Percentiles rank a stretch among this genome's conserved stretches.
Evolutionary conservation across 2,329 filamentous ascomycete species (phyloP).

Genomic region (Drechslerella coelobrocha): DNA sequence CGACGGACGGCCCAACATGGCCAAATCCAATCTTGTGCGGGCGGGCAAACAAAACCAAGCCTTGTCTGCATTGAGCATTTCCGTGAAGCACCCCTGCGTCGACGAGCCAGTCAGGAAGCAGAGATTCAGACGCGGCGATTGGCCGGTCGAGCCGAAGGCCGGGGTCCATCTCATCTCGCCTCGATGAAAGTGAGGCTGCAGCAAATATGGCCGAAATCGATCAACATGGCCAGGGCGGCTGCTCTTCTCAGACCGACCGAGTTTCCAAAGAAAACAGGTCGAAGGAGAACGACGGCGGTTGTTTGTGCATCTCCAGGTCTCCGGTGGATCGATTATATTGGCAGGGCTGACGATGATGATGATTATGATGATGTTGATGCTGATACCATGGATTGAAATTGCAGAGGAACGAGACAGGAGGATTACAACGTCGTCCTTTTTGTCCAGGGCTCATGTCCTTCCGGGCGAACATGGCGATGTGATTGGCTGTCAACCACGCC

Average conservation of each 20-base stretch:
- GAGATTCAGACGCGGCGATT: conserved; percentile 25
- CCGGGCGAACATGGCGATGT: no score
- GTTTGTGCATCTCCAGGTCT: not conserved
- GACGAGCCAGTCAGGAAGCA: conserved; percentile 28
- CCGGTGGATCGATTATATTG: no score
- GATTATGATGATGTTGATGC: conserved; percentile 9
- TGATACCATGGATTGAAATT: no score
- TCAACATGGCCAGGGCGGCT: no score
- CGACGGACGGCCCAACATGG: conserved; percentile 10
- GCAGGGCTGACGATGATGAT: not conserved
- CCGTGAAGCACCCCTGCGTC: conserved; percentile 34
- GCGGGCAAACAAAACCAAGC: conserved; percentile 1
- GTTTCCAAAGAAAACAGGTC: conserved; percentile 1
- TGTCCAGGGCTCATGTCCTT: no score
- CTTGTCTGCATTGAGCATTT: conserved; percentile 6
- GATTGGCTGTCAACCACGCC: no score
- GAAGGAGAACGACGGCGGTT: not conserved
- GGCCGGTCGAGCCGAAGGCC: conserved; percentile 41
- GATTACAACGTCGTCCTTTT: no score
- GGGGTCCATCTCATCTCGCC: conserved; percentile 46
- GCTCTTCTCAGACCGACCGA: no score
- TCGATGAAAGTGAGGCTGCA: no score
- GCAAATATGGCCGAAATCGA: no score
- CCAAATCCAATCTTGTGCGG: conserved; percentile 1
- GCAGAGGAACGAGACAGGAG: conserved; percentile 41